These are phyloP conservation scores for Akanthomyces uredinophilus DNA, from an alignment of 2,329 filamentous ascomycete genomes.

Conservation along the genomic window DNA sequence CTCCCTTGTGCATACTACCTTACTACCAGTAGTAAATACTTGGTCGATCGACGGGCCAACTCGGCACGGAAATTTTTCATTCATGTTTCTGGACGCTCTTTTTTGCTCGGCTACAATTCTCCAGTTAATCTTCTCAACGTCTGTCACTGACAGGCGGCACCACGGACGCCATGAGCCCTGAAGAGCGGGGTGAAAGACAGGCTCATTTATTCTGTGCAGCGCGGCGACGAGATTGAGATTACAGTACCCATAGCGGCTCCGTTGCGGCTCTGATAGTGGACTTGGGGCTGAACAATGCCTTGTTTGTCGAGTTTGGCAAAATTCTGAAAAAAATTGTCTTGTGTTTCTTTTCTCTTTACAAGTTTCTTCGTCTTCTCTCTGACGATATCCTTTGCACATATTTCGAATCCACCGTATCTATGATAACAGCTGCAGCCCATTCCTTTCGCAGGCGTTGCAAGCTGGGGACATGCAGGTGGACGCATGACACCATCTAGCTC, in stretches of 20 bases:
- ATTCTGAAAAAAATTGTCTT: background rate
- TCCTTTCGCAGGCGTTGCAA: background rate
- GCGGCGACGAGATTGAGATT: conserved; percentile 7
- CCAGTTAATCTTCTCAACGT: background rate
- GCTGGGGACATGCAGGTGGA: conserved; percentile 8
- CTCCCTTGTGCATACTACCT: too few relatives aligned
- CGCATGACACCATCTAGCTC: conserved; percentile 12
- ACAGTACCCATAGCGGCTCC: conserved; percentile 11
- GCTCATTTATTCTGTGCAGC: conserved; percentile 9
- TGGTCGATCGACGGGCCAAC: conserved; percentile 4
- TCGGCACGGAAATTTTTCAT: background rate
- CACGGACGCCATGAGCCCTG: background rate
- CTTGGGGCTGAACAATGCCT: background rate
- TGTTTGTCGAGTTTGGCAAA: background rate
- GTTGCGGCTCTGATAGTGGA: conserved; percentile 1
- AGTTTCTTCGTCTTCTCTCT: background rate
- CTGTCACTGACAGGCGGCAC: background rate
- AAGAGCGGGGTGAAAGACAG: conserved; percentile 8
- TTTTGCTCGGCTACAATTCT: background rate
- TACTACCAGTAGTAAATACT: too few relatives aligned
- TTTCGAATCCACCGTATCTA: background rate
- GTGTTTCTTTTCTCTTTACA: background rate
- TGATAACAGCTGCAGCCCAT: conserved; percentile 6
- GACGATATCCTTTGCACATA: background rate
- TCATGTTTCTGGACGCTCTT: background rate